Evolutionary conservation across 495 filamentous ascomycete species (phyloP).

Genomic region (Penicillium diatomitis): DNA sequence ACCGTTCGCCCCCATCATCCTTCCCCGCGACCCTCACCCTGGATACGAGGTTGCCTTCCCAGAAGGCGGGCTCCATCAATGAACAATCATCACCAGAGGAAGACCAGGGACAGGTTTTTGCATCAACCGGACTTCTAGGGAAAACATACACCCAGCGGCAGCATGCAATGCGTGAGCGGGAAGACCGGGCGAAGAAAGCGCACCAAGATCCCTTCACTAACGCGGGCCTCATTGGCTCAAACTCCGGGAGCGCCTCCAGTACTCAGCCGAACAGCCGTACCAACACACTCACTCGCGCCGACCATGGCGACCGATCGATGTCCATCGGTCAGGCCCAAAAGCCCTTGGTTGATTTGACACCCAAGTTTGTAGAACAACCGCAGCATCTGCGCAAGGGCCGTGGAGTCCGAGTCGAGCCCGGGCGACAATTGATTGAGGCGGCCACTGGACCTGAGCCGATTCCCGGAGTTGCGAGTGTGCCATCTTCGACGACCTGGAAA

Average conservation of each 20-base stretch:
- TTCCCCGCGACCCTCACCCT: slow-evolving; percentile 27
- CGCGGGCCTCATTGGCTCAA: slow-evolving; percentile 13
- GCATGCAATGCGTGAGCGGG: slow-evolving; percentile 43
- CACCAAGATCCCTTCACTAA: slow-evolving; percentile 20
- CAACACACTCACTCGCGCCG: slow-evolving; percentile 29
- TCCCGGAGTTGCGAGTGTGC: slow-evolving; percentile 37
- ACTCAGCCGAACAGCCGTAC: slow-evolving; percentile 20
- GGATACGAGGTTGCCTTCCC: slow-evolving; percentile 13
- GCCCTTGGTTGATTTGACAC: slow-evolving; percentile 69
- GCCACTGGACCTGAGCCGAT: slow-evolving; percentile 46
- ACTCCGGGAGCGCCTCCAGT: slow-evolving; percentile 3
- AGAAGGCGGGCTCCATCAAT: background rate
- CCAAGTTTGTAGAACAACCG: slow-evolving; percentile 63
- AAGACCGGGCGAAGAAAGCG: slow-evolving; percentile 29
- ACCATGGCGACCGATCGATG: slow-evolving; percentile 18
- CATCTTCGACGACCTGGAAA: slow-evolving; percentile 45
- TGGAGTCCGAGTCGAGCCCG: slow-evolving; percentile 53
- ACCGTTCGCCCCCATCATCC: slow-evolving; percentile 36
- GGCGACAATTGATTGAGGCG: slow-evolving; percentile 54
- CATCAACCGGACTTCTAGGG: slow-evolving; percentile 50
- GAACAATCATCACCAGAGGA: background rate
- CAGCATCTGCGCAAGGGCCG: slow-evolving; percentile 61
- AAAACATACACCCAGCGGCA: slow-evolving; percentile 55
- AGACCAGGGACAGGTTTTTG: slow-evolving; percentile 27
- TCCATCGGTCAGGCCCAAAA: slow-evolving; percentile 37